Conservation (phyloP, 805 yeast genomes). For the Middelhovenomyces tepae region DNA sequence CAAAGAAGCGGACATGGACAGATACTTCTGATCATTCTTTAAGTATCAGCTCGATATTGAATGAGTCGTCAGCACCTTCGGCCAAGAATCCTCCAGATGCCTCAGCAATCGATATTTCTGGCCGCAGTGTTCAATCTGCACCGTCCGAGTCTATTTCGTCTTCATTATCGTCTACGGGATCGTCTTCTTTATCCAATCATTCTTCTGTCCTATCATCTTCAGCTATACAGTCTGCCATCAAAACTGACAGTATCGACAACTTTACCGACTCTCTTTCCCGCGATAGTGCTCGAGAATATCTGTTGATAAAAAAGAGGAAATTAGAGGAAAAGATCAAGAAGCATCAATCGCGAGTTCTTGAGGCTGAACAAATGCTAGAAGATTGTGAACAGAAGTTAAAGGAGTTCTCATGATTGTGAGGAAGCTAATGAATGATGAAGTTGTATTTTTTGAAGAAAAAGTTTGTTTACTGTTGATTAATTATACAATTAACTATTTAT, state of each 20-base stretch:
- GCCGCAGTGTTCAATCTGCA: neutral
- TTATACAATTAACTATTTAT: no score
- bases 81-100: no score
- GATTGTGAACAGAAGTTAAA: slow-evolving; percentile 24
- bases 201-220: slow-evolving; percentile 2
- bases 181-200: no score
- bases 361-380: slow-evolving; percentile 21
- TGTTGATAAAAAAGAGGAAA: slow-evolving; percentile 26
- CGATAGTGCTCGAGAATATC: slow-evolving; percentile 25
- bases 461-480: no score
- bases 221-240: slow-evolving; percentile 2
- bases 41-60: slow-evolving; percentile 15
- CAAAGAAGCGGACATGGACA: slow-evolving; percentile 4
- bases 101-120: no score
- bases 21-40: slow-evolving; percentile 7
- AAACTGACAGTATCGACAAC: slow-evolving; percentile 3
- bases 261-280: slow-evolving; percentile 21
- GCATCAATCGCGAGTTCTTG: slow-evolving; percentile 19
- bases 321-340: slow-evolving; percentile 26
- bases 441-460: no score
- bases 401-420: no score
- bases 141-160: neutral
- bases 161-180: neutral
- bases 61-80: slow-evolving; percentile 7
- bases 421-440: no score